Evolutionary conservation across 768 basidiomycete genomes (phyloP).

Genomic region (Pholiota molesta): DNA sequence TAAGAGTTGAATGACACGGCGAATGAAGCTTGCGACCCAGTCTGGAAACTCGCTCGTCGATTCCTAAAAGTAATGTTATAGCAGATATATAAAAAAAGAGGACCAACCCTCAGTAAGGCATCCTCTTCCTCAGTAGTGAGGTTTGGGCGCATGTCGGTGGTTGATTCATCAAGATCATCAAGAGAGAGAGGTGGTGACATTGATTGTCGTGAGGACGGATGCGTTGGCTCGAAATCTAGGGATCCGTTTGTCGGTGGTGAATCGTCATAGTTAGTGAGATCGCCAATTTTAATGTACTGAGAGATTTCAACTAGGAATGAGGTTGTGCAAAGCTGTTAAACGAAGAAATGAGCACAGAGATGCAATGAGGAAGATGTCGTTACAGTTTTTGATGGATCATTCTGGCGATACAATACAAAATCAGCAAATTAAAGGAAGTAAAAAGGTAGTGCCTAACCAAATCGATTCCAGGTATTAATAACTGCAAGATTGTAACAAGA

Average conservation of each 20-base stretch:
- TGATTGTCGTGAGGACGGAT: slow-evolving; percentile 29
- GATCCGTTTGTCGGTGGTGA: slow-evolving; percentile 11
- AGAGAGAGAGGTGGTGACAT: slow-evolving; percentile 38
- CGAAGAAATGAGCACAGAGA: slow-evolving; percentile 6
- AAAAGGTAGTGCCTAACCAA: slow-evolving; percentile 48
- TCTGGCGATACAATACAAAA: slow-evolving; percentile 39
- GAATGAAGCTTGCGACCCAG: slow-evolving; percentile 83
- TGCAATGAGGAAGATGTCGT: slow-evolving; percentile 11
- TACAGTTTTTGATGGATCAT: slow-evolving; percentile 81
- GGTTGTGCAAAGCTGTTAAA: slow-evolving; percentile 66
- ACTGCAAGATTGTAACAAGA: slow-evolving; percentile 76
- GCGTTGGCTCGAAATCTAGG: slow-evolving; percentile 36
- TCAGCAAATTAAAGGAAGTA: neutral
- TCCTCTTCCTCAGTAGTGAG: slow-evolving; percentile 72
- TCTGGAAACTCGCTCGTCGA: slow-evolving; percentile 77
- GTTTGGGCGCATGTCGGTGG: slow-evolving; percentile 39
- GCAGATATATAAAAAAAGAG: neutral
- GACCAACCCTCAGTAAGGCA: slow-evolving; percentile 54
- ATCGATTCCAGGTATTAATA: slow-evolving; percentile 87
- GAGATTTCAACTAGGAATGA: slow-evolving; percentile 75
- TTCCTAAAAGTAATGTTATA: slow-evolving; percentile 38
- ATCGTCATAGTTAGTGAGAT: slow-evolving; percentile 50
- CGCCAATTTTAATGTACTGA: slow-evolving; percentile 75
- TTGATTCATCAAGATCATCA: slow-evolving; percentile 40
- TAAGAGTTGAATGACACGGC: slow-evolving; percentile 76